Percentiles rank a stretch among this genome's conserved stretches.
These are phyloP conservation scores for Neckera pumila DNA, from an alignment of 225 moss, liverwort and hornwort species.

Conservation along the genomic window DNA sequence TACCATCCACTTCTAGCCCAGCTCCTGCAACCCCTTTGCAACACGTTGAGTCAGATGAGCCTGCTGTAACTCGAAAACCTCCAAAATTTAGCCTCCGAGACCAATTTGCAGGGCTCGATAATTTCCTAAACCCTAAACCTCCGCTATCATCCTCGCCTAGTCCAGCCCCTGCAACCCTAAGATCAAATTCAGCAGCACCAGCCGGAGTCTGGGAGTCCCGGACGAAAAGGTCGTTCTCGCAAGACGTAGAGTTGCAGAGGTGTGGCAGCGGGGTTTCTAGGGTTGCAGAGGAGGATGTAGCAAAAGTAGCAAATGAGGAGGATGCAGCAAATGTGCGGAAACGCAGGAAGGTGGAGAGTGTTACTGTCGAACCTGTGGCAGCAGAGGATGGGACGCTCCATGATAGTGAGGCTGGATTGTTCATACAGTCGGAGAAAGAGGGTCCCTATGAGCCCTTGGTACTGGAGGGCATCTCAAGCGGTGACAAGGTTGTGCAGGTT, in stretches of 20 bases:
- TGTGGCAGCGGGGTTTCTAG: constrained; percentile 1
- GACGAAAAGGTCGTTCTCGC: constrained; percentile 9
- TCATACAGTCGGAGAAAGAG: constrained; percentile 32
- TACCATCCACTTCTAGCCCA: background rate
- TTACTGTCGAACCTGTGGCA: background rate
- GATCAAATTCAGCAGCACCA: background rate
- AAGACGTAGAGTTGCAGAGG: background rate
- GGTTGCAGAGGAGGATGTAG: background rate
- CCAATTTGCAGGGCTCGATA: constrained; percentile 24
- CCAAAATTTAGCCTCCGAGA: constrained; percentile 45
- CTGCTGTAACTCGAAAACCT: constrained; percentile 25
- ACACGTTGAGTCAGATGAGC: background rate
- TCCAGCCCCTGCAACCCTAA: background rate
- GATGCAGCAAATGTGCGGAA: background rate
- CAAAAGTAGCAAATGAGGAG: background rate
- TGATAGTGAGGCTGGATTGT: constrained; percentile 61
- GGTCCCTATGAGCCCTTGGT: constrained; percentile 65
- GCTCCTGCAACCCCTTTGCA: background rate
- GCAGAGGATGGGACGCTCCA: constrained; percentile 10
- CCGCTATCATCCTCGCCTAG: background rate
- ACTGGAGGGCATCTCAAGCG: constrained; percentile 27
- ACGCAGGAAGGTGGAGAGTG: constrained; percentile 13
- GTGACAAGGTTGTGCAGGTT: constrained; percentile 40
- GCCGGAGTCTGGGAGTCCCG: background rate
- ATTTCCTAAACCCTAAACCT: background rate